A percentile compares a stretch with the other conserved stretches of the same genome.
phyloP scores from a whole-genome alignment of 1,284 basidiomycete species.

The Papiliotrema nemorosa region DNA sequence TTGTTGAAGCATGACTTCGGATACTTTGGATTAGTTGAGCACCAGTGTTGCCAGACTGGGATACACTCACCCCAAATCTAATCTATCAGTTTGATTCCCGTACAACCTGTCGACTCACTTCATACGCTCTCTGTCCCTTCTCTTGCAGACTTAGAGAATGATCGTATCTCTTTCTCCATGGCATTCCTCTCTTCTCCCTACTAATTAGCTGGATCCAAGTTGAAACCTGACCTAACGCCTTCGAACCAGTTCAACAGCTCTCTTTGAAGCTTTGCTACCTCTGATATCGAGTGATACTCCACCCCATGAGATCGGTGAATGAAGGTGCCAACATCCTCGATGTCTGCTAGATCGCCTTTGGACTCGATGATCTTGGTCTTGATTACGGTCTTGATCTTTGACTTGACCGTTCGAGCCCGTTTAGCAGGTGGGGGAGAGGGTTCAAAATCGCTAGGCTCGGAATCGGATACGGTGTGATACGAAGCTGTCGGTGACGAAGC shows the following conservation, averaged over 20 bases:
- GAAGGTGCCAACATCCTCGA: slow-evolving; percentile 19
- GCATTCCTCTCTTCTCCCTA: slow-evolving; percentile 48
- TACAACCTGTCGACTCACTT: slow-evolving; percentile 29
- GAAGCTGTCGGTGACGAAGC: neutral
- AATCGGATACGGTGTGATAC: slow-evolving; percentile 10
- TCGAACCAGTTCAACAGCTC: slow-evolving; percentile 47
- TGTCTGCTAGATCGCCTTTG: slow-evolving; percentile 8
- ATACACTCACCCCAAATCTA: slow-evolving; percentile 29
- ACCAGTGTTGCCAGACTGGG: neutral
- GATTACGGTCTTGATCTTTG: slow-evolving; percentile 6
- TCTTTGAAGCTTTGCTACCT: slow-evolving; percentile 21
- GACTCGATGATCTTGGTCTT: neutral
- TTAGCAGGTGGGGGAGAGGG: slow-evolving; percentile 5
- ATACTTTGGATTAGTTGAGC: slow-evolving; percentile 62
- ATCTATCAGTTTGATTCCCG: slow-evolving; percentile 2
- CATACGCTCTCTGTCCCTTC: slow-evolving; percentile 49
- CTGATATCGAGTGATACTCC: slow-evolving; percentile 28
- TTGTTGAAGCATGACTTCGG: slow-evolving; percentile 96
- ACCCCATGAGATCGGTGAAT: slow-evolving; percentile 22
- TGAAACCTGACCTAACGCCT: slow-evolving; percentile 30
- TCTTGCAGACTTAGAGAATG: slow-evolving; percentile 22
- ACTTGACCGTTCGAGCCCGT: slow-evolving; percentile 2
- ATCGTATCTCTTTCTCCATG: slow-evolving; percentile 47
- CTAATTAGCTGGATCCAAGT: neutral
- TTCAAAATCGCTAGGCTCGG: slow-evolving; percentile 15